Percentiles rank a stretch among this genome's conserved stretches.
phyloP scores from a whole-genome alignment of 495 filamentous ascomycete genomes.

The Chlorociboria aeruginascens region DNA sequence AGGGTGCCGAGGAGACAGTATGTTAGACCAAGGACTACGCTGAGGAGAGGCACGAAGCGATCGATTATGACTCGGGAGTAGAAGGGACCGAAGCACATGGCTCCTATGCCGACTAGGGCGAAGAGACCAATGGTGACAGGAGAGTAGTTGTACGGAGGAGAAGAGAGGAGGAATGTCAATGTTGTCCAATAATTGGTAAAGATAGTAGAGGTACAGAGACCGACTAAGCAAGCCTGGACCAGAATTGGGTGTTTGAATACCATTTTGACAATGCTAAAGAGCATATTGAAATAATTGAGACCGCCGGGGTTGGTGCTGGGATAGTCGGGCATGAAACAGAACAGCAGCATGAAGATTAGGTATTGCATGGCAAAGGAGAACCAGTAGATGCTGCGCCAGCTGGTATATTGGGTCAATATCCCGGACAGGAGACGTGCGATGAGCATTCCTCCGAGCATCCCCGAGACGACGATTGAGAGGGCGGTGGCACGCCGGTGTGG shows the following conservation, averaged over 20 bases:
- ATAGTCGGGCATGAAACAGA: slow-evolving; percentile 71
- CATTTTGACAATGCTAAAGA: slow-evolving; percentile 50
- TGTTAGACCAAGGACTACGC: slow-evolving; percentile 47
- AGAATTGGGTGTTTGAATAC: slow-evolving; percentile 53
- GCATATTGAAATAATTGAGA: slow-evolving; percentile 53
- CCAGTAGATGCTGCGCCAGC: slow-evolving; percentile 76
- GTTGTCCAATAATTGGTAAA: slow-evolving; percentile 79
- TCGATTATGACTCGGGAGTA: slow-evolving; percentile 64
- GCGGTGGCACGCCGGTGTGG: slow-evolving; percentile 53
- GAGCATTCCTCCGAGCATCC: slow-evolving; percentile 65
- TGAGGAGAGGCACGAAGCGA: slow-evolving; percentile 50
- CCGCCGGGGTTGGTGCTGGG: slow-evolving; percentile 55
- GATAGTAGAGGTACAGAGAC: slow-evolving; percentile 40
- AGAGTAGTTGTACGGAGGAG: slow-evolving; percentile 53
- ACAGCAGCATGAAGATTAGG: slow-evolving; percentile 53
- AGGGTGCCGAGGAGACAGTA: slow-evolving; percentile 49
- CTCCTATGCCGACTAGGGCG: slow-evolving; percentile 60
- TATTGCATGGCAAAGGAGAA: slow-evolving; percentile 62
- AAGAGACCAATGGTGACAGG: slow-evolving; percentile 65
- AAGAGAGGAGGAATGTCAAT: slow-evolving; percentile 64
- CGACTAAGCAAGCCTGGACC: slow-evolving; percentile 48
- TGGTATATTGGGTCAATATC: slow-evolving; percentile 54
- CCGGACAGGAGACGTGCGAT: slow-evolving; percentile 68
- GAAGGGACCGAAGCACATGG: slow-evolving; percentile 52
- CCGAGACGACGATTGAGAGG: slow-evolving; percentile 61